Base-by-base conservation (phyloP, 345 rosid species). In the Hypericum androsaemum region DNA sequence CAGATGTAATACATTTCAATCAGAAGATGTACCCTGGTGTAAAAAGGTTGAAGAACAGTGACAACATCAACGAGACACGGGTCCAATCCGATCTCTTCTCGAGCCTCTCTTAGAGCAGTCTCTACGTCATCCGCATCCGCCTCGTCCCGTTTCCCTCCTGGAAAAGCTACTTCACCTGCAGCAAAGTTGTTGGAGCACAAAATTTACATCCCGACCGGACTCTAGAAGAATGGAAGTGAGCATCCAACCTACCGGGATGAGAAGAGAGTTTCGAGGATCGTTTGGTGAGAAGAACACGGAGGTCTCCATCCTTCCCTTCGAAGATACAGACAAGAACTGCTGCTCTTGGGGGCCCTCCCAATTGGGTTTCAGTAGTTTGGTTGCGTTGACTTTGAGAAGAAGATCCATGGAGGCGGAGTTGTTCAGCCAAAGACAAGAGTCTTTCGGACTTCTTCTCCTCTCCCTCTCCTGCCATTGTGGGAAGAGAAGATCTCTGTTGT, bases 71-170 rank as follows among this genome's bases (percentile, higher is more conserved):
- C 74, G n/a, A 62, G 73, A 53, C 70, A 76, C 57, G 77, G 77
- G 49, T 72, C 73, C 54, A 72, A 56, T 5, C 77, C 80, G 53
- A 72, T 69, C 57, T 76, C 80, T 60, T 69, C 77, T 39, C 66
- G 50, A 43, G 77, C 71, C 74, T 75, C 77, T 51, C 80, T 68
- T 56, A 71, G 13, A 7, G 80, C 77, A 43, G 74, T 75, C 22
- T 60, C 60, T 9, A 51, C 61, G 47, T 72, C 75, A 51, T 72
- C 68, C 13, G 45, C 56, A 41, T 76, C 80, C 2, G 52, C 61
- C 40, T 69, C 72, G 40, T 76, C 80, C 50, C 72, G 53, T 55
- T 64, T 72, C 55, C 80, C 80, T 47, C 80, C 77, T 0, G 75
- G 77, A 61, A 76, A 57, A 22, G 77, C 63, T 43, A 76, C 80